Evolutionary conservation across 2,329 filamentous ascomycete genomes (phyloP), one percentile per base, ranked within the genome.

Genomic region (Saccharata proteae): DNA sequence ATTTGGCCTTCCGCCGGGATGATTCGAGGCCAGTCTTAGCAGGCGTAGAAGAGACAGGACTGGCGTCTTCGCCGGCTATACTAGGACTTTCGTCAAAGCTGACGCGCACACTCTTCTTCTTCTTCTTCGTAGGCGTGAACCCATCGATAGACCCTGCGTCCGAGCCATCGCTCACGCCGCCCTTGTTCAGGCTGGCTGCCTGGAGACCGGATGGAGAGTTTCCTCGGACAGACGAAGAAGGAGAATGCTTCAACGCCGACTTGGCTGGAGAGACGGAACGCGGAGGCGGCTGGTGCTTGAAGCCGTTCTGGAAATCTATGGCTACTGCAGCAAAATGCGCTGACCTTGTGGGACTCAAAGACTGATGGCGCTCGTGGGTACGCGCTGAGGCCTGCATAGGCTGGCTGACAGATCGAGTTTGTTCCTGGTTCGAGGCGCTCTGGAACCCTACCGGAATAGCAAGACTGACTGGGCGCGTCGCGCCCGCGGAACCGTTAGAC

Each of bases 231-330:
- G 61, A 63, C 1, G 68, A 63, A 2, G 73, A 67, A 29, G 71
- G 73, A 2, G 61, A 64, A 17, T 74, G 64, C 49, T 86, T 86
- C 39, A 86, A 48, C 2, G 80, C 80, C 2, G 80, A 84, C 50
- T 88, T 88, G 26, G 74, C 74, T 7, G 81, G 81, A 0, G 80
- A 85, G 8, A 80, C 60, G 4, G 80, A 82, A 28, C 81, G 68
- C 17, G 73, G 62, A 14, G 78, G 75, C 5, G 80, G 81, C 32
- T 74, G 67, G 46, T 86, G 80, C 39, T 65, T 74, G 16, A 77
- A 61, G 2, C 65, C 57, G 9, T 74, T 49, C 24, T 59, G 46
- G 11, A 62, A 53, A 15, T 67, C 59, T 5, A 70, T 67, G 19
- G 71, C 61, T 6, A 66, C 62, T 7, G 66, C 48, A 2, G 72